Evolutionary conservation across 495 filamentous ascomycete species (phyloP).

Genomic region (Bacidia rubella): DNA sequence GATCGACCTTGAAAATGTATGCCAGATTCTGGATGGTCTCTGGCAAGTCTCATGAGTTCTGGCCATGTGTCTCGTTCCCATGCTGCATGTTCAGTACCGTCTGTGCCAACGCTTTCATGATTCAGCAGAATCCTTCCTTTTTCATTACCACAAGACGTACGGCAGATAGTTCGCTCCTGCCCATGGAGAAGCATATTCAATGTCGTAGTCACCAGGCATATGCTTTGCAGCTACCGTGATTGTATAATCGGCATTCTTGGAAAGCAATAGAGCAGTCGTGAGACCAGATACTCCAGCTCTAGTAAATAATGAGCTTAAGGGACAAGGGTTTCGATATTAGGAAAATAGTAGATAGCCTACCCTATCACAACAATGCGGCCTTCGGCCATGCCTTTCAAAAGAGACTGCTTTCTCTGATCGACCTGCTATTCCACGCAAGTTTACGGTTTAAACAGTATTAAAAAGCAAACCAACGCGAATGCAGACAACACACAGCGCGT

Average conservation of each 20-base stretch:
- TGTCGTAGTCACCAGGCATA: slow-evolving; percentile 97
- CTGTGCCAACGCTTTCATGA: slow-evolving; percentile 35
- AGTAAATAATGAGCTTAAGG: background rate
- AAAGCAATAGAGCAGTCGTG: slow-evolving; percentile 77
- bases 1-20: slow-evolving; percentile 65
- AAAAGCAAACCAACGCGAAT: too few species aligned
- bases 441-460: background rate
- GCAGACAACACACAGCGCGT: too few species aligned
- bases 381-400: slow-evolving; percentile 11
- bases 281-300: slow-evolving; percentile 88
- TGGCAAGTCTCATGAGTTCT: slow-evolving; percentile 47
- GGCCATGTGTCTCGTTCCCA: slow-evolving; percentile 62
- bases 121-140: background rate
- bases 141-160: slow-evolving; percentile 30
- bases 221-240: slow-evolving; percentile 86
- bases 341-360: slow-evolving; percentile 7
- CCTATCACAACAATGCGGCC: slow-evolving; percentile 16
- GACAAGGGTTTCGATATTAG: background rate
- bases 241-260: slow-evolving; percentile 49
- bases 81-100: slow-evolving; percentile 36
- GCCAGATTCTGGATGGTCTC: slow-evolving; percentile 69
- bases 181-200: slow-evolving; percentile 92
- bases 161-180: slow-evolving; percentile 88
- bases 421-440: too few species aligned
- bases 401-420: background rate